A percentile compares a stretch with the other conserved stretches of the same genome.
Evolutionary conservation across 139 green algal species (phyloP).

Genomic region (Chlamydomonas sp.): DNA sequence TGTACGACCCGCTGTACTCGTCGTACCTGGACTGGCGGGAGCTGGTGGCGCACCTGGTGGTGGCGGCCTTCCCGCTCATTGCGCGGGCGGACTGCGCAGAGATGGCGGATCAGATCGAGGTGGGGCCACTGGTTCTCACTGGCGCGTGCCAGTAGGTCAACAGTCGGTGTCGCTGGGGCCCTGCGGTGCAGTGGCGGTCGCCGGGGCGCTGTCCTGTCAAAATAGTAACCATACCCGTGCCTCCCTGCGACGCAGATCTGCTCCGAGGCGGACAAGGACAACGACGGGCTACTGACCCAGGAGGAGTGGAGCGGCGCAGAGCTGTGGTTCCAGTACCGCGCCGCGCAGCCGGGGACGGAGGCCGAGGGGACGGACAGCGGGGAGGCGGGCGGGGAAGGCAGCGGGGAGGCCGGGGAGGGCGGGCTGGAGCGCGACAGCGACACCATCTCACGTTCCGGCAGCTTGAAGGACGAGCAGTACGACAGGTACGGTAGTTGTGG

Average conservation of each 20-base stretch:
- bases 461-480: slow-evolving; percentile 11
- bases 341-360: slow-evolving; percentile 3
- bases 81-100: slow-evolving; percentile 46
- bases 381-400: not conserved
- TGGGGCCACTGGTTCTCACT: slow-evolving; percentile 2
- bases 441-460: too few relatives aligned
- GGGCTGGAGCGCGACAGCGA: too few relatives aligned
- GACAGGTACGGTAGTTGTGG: slow-evolving; percentile 12
- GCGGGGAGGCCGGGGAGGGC: not conserved
- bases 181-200: too few relatives aligned
- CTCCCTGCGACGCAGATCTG: slow-evolving; percentile 32
- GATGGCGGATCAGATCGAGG: slow-evolving; percentile 50
- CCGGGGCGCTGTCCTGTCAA: not conserved
- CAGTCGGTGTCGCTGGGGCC: too few relatives aligned
- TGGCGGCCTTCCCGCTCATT: slow-evolving; percentile 56
- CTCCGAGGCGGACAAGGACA: slow-evolving; percentile 48
- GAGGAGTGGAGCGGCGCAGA: slow-evolving; percentile 52
- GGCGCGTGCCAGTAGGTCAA: too few relatives aligned
- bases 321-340: slow-evolving; percentile 68
- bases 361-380: not conserved
- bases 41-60: slow-evolving; percentile 55
- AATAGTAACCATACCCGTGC: too few relatives aligned
- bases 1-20: slow-evolving; percentile 57
- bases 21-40: slow-evolving; percentile 71
- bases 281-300: slow-evolving; percentile 53